Evolutionary conservation across 768 basidiomycete genomes (phyloP), one percentile per base, ranked within the genome.

Genomic region (Lactarius indigo): DNA sequence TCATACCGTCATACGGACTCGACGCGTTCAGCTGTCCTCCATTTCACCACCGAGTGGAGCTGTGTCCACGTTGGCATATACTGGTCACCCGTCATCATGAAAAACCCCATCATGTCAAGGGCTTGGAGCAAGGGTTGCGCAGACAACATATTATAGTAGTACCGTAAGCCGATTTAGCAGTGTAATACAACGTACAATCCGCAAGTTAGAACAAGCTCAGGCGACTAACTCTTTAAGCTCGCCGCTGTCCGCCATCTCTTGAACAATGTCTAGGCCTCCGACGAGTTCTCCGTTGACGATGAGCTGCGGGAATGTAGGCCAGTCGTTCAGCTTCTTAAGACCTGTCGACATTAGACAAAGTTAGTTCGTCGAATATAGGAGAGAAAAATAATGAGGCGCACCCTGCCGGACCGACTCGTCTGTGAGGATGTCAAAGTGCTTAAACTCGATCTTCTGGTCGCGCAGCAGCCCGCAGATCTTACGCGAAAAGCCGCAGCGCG

Each of bases 241-340:
- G 26, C 89, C 93, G 65, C 74, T 88, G 37, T 89, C 85, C 17
- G 84, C 85, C 91, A 96, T 91, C 79, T 98, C 96, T 75, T 87
- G 85, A 28, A 96, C 85, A 60, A 98, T 88, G 74, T 99, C 96
- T 60, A 98, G 78, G 5, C 96, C 96, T n/a, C 96, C 96, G 18
- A 97, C 87, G 20, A 99, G 83, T 75, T 98, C 94, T 26, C 97
- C 96, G 3, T 92, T 86, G 59, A 94, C 81, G 69, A 95, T 90
- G 26, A 96, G 76, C 81, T 82, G 77, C 3, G 84, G 84, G 76
- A 81, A 85, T 10, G 84, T 87, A 35, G 86, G 86, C 86, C 86
- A 87, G 70, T 85, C 79, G 71, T 87, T 87, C 64, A 86, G 72
- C 72, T 78, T 79, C 77, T 84, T 83, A 81, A 88, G 81, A 79